Percentiles rank a stretch among this genome's conserved stretches.
These are phyloP conservation scores for Exophiala aquamarina DNA, from an alignment of 2,329 filamentous ascomycete genomes.

Conservation along the genomic window DNA sequence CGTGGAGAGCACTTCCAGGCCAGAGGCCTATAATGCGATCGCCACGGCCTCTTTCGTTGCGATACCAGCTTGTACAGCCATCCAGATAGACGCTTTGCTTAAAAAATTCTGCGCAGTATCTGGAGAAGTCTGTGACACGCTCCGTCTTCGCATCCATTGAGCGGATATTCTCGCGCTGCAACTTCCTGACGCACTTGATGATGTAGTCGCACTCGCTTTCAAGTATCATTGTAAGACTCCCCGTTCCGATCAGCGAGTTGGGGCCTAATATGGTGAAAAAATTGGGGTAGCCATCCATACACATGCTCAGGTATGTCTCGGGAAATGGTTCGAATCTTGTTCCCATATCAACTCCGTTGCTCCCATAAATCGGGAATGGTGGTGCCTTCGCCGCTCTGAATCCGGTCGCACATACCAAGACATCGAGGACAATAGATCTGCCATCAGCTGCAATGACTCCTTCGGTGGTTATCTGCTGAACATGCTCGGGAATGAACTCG, in stretches of 20 bases:
- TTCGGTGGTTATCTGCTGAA: slow-evolving; percentile 20
- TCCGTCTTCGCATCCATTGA: slow-evolving; percentile 8
- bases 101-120: slow-evolving; percentile 6
- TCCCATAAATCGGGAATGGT: slow-evolving; percentile 34
- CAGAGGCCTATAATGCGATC: slow-evolving; percentile 10
- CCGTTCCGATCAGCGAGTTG: slow-evolving; percentile 32
- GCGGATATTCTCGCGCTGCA: slow-evolving; percentile 9
- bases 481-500: slow-evolving; percentile 19
- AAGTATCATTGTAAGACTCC: slow-evolving; percentile 14
- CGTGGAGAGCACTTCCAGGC: slow-evolving; percentile 31
- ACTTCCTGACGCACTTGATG: slow-evolving; percentile 7
- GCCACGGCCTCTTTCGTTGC: too few relatives aligned
- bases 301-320: slow-evolving; percentile 35
- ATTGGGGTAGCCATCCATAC: slow-evolving; percentile 32
- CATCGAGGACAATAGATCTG: slow-evolving; percentile 32
- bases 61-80: slow-evolving; percentile 9
- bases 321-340: slow-evolving; percentile 34
- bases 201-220: slow-evolving; percentile 15
- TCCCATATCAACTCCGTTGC: slow-evolving; percentile 29
- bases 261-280: slow-evolving; percentile 34
- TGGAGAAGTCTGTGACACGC: background rate
- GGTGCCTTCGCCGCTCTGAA: slow-evolving; percentile 36
- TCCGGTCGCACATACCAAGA: slow-evolving; percentile 38
- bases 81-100: slow-evolving; percentile 8
- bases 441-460: slow-evolving; percentile 35